Evolutionary conservation across 495 filamentous ascomycete genomes (phyloP).

Genomic region (Penicillium crystallinum): DNA sequence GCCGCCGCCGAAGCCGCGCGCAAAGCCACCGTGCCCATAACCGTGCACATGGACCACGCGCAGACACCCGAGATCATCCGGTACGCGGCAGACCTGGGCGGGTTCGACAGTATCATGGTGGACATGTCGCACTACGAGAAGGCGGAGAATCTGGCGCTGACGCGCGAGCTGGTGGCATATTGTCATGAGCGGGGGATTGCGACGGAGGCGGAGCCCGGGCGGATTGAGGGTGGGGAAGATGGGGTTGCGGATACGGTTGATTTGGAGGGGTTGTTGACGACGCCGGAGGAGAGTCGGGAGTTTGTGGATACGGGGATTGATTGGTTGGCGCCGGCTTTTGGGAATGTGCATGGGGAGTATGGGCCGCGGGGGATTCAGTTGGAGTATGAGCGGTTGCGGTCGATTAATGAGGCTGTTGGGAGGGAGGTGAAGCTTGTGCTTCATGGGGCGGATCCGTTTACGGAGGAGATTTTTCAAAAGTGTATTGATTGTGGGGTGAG

Average conservation of each 20-base stretch:
- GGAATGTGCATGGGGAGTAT: slow-evolving; percentile 82
- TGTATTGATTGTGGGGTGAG: slow-evolving; percentile 68
- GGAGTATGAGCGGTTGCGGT: slow-evolving; percentile 64
- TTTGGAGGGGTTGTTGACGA: slow-evolving; percentile 70
- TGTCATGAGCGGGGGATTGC: slow-evolving; percentile 73
- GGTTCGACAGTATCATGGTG: slow-evolving; percentile 78
- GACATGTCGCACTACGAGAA: slow-evolving; percentile 82
- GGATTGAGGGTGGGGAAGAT: slow-evolving; percentile 83
- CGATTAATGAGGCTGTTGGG: slow-evolving; percentile 58
- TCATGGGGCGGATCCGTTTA: slow-evolving; percentile 75
- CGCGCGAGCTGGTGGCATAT: slow-evolving; percentile 62
- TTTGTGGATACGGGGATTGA: slow-evolving; percentile 78
- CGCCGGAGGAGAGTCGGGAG: slow-evolving; percentile 66
- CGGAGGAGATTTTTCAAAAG: slow-evolving; percentile 58
- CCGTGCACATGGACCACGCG: slow-evolving; percentile 73
- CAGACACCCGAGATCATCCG: slow-evolving; percentile 68
- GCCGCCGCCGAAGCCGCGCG: slow-evolving; percentile 59
- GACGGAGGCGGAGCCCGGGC: slow-evolving; percentile 73
- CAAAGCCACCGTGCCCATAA: slow-evolving; percentile 63
- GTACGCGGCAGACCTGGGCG: slow-evolving; percentile 57
- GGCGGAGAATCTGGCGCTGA: slow-evolving; percentile 70
- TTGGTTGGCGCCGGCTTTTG: slow-evolving; percentile 79
- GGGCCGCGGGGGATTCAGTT: slow-evolving; percentile 66
- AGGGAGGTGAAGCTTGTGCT: slow-evolving; percentile 62
- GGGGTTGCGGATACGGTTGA: slow-evolving; percentile 73